Conservation (phyloP, 805 yeast genomes). For the Vanderwaltozyma polyspora region DNA sequence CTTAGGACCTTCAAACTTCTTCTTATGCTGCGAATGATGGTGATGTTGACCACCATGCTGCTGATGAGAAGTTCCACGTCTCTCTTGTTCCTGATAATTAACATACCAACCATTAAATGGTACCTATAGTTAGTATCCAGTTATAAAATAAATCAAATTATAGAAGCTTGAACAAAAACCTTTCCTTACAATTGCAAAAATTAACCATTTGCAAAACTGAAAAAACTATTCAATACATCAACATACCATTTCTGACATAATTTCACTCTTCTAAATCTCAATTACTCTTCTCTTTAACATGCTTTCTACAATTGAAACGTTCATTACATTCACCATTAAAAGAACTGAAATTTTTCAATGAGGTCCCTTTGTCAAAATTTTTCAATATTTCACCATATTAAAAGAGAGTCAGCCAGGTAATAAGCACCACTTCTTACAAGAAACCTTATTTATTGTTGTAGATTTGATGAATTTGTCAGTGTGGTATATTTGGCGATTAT, state of each 20-base stretch:
- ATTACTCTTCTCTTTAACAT: not conserved
- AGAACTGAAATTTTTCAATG: too few species aligned
- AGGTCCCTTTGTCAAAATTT: too few species aligned
- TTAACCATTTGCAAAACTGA: not conserved
- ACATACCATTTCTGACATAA: slow-evolving; percentile 2
- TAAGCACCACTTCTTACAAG: too few species aligned
- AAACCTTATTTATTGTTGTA: too few species aligned
- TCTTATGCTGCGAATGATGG: slow-evolving; percentile 21
- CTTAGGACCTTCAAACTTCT: slow-evolving; percentile 61
- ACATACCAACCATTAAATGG: too few species aligned
- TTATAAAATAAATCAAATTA: too few species aligned
- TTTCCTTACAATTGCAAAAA: not conserved
- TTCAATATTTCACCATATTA: not conserved
- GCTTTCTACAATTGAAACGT: not conserved
- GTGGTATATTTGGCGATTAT: too few species aligned
- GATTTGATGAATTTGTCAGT: too few species aligned
- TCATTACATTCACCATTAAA: not conserved
- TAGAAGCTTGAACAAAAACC: too few species aligned
- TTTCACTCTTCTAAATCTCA: not conserved
- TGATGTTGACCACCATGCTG: too few species aligned
- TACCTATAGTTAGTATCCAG: too few species aligned
- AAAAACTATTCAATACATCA: not conserved
- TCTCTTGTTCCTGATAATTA: slow-evolving; percentile 1
- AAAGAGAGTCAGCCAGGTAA: not conserved
- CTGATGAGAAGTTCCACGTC: too few species aligned